These are phyloP conservation scores for Solanum raphanifolium DNA, from an alignment of 257 asterid species.

Conservation along the genomic window DNA sequence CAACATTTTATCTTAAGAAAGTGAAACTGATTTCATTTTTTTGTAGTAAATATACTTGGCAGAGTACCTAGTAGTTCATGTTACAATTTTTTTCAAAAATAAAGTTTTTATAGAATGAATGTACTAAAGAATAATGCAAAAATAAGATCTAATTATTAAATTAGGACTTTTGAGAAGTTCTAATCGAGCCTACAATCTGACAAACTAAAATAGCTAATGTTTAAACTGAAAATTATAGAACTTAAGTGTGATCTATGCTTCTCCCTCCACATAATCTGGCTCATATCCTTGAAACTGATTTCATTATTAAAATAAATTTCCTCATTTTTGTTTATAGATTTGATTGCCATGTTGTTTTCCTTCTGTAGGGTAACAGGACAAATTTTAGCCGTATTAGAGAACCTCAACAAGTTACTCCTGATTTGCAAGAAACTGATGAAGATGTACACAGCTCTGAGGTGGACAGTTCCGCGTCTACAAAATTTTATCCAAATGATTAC, in stretches of 20 bases:
- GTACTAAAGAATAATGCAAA: background rate
- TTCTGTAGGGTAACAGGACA: constrained; percentile 60
- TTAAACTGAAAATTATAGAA: background rate
- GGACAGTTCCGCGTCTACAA: constrained; percentile 46
- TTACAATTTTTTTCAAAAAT: background rate
- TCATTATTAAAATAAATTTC: background rate
- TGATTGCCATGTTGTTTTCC: constrained; percentile 2
- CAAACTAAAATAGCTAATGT: background rate
- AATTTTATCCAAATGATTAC: constrained; percentile 40
- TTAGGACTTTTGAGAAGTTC: background rate
- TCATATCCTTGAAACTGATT: background rate
- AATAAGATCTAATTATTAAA: background rate
- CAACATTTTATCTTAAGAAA: background rate
- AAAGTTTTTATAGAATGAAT: background rate
- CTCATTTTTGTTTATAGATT: background rate
- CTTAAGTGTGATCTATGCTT: background rate
- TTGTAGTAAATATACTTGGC: background rate
- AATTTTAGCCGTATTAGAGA: constrained; percentile 48
- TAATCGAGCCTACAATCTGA: background rate
- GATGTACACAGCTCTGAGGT: constrained; percentile 35
- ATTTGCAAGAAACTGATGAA: constrained; percentile 36
- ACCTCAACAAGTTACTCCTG: constrained; percentile 29
- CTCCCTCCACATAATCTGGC: background rate
- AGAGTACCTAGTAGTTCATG: background rate
- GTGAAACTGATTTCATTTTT: background rate